Base-by-base conservation (phyloP, 148 eudicot genomes). In the Salicornia ramosissima region DNA sequence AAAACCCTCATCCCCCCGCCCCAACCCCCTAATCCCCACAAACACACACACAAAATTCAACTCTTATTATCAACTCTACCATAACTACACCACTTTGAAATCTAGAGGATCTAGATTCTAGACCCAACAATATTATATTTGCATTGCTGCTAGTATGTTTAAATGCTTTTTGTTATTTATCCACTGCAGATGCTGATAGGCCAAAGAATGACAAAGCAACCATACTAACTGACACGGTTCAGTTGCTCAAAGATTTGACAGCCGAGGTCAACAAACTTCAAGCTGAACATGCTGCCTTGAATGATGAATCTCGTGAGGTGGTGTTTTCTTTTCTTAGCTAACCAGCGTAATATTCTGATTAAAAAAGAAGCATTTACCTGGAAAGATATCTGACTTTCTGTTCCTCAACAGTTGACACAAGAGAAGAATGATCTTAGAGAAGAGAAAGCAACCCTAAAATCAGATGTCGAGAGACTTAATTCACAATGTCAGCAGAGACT, bases 341-440 rank as follows among this genome's bases (percentile, higher is more conserved):
- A 34, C 15, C 26, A n/a, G 16, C 1, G 0, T 6, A 64, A 39
- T 16, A 7, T 26, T 45, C 12, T n/a, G 3, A 12, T 55, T n/a
- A 55, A 16, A 9, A 40, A 45, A 62, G 34, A 61, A 49, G 65
- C 49, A 63, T 70, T 10, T 26, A 12, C 47, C 31, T 16, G 15
- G 31, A 22, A 58, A 7, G 21, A 47, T 1, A 40, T 55, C 67
- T 75, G 28, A 75, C 10, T 53, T 54, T 29, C 3, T 62, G 30
- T 62, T 53, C 36, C 24, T 75, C 34, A 64, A 66, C 90, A 91
- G 97, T 80, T 90, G 75, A 80, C 85, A 21, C 95, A 85, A 80
- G 97, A 91, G 87, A 91, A 91, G 83, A 88, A 81, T 77, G 97
- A 88, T 75, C 86, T 91, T 11, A 83, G 81, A 75, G 97, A 91